These are phyloP conservation scores for Apiospora marii DNA, from an alignment of 2,329 filamentous ascomycete species.

Conservation along the genomic window DNA sequence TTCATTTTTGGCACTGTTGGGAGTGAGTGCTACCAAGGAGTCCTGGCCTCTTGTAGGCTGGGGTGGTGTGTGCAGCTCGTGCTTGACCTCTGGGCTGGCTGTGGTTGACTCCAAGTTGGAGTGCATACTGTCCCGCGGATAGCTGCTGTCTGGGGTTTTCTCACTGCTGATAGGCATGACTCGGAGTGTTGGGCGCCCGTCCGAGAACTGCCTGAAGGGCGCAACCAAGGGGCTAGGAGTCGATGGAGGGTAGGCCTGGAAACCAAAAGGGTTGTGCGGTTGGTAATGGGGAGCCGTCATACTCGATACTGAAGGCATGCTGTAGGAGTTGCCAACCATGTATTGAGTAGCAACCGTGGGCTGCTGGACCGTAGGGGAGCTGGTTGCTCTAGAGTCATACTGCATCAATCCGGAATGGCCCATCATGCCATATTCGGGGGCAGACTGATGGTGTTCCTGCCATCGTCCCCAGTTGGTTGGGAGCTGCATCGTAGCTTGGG, in stretches of 20 bases:
- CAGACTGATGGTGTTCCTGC: slow-evolving; percentile 55
- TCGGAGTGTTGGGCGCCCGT: slow-evolving; percentile 38
- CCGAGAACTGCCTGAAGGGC: slow-evolving; percentile 39
- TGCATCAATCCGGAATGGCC: slow-evolving; percentile 54
- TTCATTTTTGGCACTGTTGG: slow-evolving; percentile 56
- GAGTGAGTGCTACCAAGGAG: slow-evolving; percentile 50
- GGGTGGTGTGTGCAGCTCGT: slow-evolving; percentile 37
- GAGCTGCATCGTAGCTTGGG: slow-evolving; percentile 52
- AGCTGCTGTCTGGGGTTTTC: slow-evolving; percentile 33
- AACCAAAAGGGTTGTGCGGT: slow-evolving; percentile 52
- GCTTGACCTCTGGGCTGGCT: slow-evolving; percentile 45
- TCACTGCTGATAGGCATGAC: slow-evolving; percentile 42
- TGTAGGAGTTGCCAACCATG: slow-evolving; percentile 54
- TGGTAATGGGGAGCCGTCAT: slow-evolving; percentile 54
- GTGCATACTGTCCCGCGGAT: slow-evolving; percentile 33
- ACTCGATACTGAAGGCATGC: slow-evolving; percentile 50
- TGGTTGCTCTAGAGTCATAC: slow-evolving; percentile 55
- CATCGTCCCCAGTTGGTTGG: slow-evolving; percentile 64
- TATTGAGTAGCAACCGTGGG: slow-evolving; percentile 56
- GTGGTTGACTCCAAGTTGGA: slow-evolving; percentile 31
- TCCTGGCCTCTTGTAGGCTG: slow-evolving; percentile 28
- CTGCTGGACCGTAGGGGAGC: slow-evolving; percentile 50
- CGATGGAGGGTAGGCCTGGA: slow-evolving; percentile 49
- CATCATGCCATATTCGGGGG: slow-evolving; percentile 56
- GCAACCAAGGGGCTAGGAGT: slow-evolving; percentile 36